Conservation (phyloP, 139 green algal species). For the Zygnema cylindricum region DNA sequence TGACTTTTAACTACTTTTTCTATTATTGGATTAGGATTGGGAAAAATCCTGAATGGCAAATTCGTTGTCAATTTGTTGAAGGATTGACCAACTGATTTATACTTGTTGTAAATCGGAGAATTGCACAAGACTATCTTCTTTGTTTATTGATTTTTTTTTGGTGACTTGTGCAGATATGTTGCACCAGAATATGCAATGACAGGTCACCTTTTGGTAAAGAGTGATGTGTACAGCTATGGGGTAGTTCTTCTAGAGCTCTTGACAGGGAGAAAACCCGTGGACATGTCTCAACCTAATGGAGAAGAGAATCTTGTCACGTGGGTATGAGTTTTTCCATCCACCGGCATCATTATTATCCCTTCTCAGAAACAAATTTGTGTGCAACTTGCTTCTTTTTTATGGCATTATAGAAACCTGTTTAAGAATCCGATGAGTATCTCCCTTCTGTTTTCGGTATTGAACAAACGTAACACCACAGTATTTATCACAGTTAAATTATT, state of each 20-base stretch:
- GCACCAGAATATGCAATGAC: conserved; percentile 58
- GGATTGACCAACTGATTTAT: no score
- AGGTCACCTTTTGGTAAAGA: conserved; percentile 49
- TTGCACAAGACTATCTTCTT: neutral
- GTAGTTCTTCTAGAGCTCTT: conserved; percentile 56
- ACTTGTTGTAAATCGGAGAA: neutral
- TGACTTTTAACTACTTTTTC: no score
- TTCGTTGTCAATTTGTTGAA: no score
- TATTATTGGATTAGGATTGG: no score
- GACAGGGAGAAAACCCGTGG: conserved; percentile 44
- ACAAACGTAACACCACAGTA: neutral
- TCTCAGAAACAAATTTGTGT: no score
- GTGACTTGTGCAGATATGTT: conserved; percentile 38
- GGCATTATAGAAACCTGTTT: neutral
- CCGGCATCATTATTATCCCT: no score
- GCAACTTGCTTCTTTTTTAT: conserved; percentile 7
- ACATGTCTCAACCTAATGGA: conserved; percentile 46
- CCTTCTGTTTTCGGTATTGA: neutral
- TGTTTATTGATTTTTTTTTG: no score
- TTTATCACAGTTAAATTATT: no score
- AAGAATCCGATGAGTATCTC: neutral
- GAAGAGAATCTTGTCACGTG: conserved; percentile 56
- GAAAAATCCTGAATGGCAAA: no score
- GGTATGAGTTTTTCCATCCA: no score
- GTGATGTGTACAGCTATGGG: conserved; percentile 57